These are phyloP conservation scores for Ganoderma lingzhi DNA, from an alignment of 1,284 basidiomycete genomes.

Conservation along the genomic window DNA sequence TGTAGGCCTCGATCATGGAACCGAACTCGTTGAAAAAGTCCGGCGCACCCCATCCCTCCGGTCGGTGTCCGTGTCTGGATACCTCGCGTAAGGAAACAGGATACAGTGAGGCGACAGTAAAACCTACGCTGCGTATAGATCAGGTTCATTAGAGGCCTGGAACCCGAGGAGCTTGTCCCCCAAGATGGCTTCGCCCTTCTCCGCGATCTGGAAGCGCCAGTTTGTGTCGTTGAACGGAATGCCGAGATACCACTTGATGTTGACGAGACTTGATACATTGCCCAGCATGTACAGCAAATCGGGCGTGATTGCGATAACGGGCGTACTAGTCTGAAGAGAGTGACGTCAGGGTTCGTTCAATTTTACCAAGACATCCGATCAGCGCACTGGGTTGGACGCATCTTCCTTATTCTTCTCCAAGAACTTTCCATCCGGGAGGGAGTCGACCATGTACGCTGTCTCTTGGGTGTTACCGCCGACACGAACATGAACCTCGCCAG, in stretches of 20 bases:
- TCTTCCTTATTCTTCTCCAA: conserved; percentile 56
- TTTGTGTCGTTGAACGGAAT: conserved; percentile 62
- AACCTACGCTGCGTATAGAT: conserved; percentile 53
- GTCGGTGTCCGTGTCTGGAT: conserved; percentile 29
- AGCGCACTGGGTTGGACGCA: conserved; percentile 49
- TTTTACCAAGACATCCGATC: not conserved
- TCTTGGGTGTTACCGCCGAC: conserved; percentile 81
- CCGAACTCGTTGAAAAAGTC: conserved; percentile 51
- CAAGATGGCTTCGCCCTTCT: conserved; percentile 54
- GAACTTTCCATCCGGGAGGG: conserved; percentile 51
- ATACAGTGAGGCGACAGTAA: not conserved
- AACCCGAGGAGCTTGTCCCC: conserved; percentile 63
- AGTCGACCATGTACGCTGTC: conserved; percentile 55
- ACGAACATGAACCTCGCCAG: conserved; percentile 62
- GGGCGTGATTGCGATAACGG: conserved; percentile 50
- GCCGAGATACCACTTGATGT: conserved; percentile 32
- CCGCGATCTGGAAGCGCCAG: conserved; percentile 60
- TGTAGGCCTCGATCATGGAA: conserved; percentile 48
- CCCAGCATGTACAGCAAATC: conserved; percentile 51
- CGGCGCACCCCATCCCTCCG: conserved; percentile 15
- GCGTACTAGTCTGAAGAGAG: conserved; percentile 47
- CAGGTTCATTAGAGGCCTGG: conserved; percentile 74
- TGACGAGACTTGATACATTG: conserved; percentile 49
- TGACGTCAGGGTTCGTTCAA: not conserved
- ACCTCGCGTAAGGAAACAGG: not conserved